Conservation (phyloP, 2,329 filamentous ascomycete species). For the Penicillium sp. region DNA sequence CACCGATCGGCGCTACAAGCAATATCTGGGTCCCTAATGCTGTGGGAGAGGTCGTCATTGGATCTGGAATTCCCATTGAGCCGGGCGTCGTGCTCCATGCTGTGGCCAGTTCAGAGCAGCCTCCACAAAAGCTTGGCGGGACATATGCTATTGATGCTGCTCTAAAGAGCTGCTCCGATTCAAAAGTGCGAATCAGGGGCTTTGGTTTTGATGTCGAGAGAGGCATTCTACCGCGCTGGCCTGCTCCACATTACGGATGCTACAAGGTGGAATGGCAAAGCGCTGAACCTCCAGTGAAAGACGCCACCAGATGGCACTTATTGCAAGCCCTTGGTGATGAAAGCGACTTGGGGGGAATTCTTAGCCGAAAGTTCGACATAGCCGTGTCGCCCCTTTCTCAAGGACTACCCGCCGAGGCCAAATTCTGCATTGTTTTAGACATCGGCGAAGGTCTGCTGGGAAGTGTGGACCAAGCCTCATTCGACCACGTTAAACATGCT, state of each 20-base stretch:
- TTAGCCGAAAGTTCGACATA: background rate
- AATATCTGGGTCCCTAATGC: slow-evolving; percentile 2
- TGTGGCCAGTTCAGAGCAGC: background rate
- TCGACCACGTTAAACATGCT: slow-evolving; percentile 17
- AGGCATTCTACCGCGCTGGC: background rate
- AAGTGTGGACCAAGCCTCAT: slow-evolving; percentile 7
- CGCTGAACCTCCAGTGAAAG: background rate
- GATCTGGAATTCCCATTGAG: background rate
- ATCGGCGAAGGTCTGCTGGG: slow-evolving; percentile 13
- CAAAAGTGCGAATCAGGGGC: background rate
- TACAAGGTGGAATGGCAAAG: background rate
- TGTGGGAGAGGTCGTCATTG: background rate
- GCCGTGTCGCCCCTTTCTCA: background rate
- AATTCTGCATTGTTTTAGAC: slow-evolving; percentile 14
- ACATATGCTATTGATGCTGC: background rate
- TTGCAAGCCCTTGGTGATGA: background rate
- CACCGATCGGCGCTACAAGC: slow-evolving; percentile 19
- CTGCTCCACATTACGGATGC: background rate
- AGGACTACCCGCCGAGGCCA: background rate
- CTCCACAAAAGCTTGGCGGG: background rate
- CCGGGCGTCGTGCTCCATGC: background rate
- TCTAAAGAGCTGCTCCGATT: background rate
- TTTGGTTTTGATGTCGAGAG: background rate
- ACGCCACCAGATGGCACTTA: background rate
- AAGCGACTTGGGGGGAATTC: background rate